These are phyloP conservation scores for Pseudogymnoascus sp. DNA, from an alignment of 2,329 filamentous ascomycete species.

Conservation along the genomic window DNA sequence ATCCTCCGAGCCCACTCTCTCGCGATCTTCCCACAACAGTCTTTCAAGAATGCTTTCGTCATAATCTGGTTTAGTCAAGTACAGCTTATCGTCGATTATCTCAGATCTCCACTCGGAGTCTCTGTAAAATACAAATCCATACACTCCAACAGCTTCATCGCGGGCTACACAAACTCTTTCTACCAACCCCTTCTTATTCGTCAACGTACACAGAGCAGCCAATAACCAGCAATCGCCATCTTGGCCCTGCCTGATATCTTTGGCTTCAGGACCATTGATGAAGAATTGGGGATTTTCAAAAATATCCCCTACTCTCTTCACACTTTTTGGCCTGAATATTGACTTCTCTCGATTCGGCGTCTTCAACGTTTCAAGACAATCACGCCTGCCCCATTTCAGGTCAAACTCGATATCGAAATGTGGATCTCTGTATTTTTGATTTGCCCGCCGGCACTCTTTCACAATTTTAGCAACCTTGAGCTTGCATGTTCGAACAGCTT, in stretches of 20 bases:
- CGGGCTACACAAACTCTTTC: constrained; percentile 68
- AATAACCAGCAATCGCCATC: constrained; percentile 84
- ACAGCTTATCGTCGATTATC: constrained; percentile 86
- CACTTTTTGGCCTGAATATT: constrained; percentile 52
- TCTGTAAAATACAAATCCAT: constrained; percentile 81
- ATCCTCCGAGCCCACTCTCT: constrained; percentile 63
- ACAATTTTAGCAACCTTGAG: constrained; percentile 57
- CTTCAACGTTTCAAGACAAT: constrained; percentile 39
- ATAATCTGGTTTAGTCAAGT: constrained; percentile 73
- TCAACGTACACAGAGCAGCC: constrained; percentile 68
- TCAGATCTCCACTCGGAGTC: constrained; percentile 90
- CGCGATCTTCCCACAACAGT: constrained; percentile 66
- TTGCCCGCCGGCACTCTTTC: constrained; percentile 63
- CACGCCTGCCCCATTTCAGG: constrained; percentile 50
- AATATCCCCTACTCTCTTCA: constrained; percentile 69
- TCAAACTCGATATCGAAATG: constrained; percentile 80
- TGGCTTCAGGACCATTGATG: constrained; percentile 68
- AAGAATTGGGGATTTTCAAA: constrained; percentile 73
- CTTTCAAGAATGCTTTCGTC: constrained; percentile 71
- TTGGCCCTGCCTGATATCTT: constrained; percentile 71
- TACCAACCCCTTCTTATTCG: constrained; percentile 64
- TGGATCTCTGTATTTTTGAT: constrained; percentile 80
- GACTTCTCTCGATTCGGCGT: constrained; percentile 12
- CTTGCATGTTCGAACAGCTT: constrained; percentile 61
- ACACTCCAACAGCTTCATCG: constrained; percentile 69